Evolutionary conservation across 257 asterid species (phyloP), one percentile per base, ranked within the genome.

Genomic region (Prunella vulgaris): DNA sequence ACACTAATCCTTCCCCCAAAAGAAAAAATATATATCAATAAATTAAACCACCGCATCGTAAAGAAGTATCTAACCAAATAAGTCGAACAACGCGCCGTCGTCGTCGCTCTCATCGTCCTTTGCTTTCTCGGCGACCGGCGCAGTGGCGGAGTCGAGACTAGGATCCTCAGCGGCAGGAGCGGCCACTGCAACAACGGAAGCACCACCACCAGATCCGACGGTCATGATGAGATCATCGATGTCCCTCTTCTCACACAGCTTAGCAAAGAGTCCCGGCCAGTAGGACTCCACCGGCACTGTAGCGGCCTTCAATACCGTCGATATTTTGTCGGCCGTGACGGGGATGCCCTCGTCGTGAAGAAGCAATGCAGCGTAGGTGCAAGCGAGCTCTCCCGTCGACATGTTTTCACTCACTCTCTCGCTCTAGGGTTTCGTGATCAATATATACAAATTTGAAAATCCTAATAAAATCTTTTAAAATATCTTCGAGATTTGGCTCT

Each of bases 311-410:
- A 81, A 61, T 22, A 86, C 40, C 1, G 86, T 37, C 5, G 83
- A 68, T 1, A 88, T 83, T 68, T 88, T 88, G 79, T 88, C 96
- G 27, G 96, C 84, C 2, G 90, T 84, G 83, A 84, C 49, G 57
- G 90, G 37, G 64, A 88, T 86, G 27, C 87, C 93, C 69, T 88
- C 96, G 69, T 86, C 96, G 76, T 83, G 78, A 15, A 86, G 90
- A 66, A 88, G 77, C 87, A 86, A 73, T 33, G 75, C 72, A 20
- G 90, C 93, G 49, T 88, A 88, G 48, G 89, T 80, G 81, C 89
- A 86, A 2, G 87, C 93, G n/a, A 79, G 60, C 74, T 88, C 96
- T 49, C 86, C 84, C 18, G 67, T 30, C 20, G 86, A 84, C 90
- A 81, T 84, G 1, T 54, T 54, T 9, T 52, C 25, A 18, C 59